Base-by-base conservation (phyloP, 2,329 filamentous ascomycete genomes). In the Aspergillus calidoustus region DNA sequence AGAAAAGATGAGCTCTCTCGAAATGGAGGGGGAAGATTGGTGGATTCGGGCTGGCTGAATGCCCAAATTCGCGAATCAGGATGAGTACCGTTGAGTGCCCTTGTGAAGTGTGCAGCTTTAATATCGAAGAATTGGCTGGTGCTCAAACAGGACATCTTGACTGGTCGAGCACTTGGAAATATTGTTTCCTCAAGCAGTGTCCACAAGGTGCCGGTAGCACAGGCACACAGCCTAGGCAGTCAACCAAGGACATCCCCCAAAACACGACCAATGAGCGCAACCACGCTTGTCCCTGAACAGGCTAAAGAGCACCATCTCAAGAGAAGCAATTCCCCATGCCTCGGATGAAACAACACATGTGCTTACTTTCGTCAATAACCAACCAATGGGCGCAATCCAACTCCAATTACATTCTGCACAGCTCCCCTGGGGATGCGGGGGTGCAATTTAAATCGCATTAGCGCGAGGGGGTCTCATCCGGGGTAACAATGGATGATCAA, bases 331-430 rank as follows among this genome's bases (percentile, higher is more conserved):
- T 44, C 17, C 17, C 9, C 6, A 19, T 50, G 54, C 54, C 54
- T 57, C 54, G 54, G 54, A 30, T 41, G 17, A 11, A 23, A 30
- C n/a, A 17, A 19, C 31, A 31, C 54, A 50, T 57, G 54, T 57
- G 54, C 4, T 43, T 5, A 28, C 34, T 41, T 28, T 43, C 3
- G 19, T 3, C 13, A 22, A 17, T 1, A 17, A 2, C 6, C n/a
- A 23, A 44, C 52, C 52, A 54, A 54, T 54, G 6, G 23, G 30
- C 28, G 23, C 22, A 25, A 11, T n/a, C 3, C 43, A 2, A 19
- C 25, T 3, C 41, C 38, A 25, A 41, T 19, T 3, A 44, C 44
- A 8, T 15, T 41, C 44, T 56, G 43, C 31, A 25, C 4, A 4
- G 30, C 43, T 34, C 46, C 31, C 9, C 7, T n/a, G n/a, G 6